Base-by-base conservation (phyloP, 1,284 basidiomycete genomes). In the Trametes pubescens region DNA sequence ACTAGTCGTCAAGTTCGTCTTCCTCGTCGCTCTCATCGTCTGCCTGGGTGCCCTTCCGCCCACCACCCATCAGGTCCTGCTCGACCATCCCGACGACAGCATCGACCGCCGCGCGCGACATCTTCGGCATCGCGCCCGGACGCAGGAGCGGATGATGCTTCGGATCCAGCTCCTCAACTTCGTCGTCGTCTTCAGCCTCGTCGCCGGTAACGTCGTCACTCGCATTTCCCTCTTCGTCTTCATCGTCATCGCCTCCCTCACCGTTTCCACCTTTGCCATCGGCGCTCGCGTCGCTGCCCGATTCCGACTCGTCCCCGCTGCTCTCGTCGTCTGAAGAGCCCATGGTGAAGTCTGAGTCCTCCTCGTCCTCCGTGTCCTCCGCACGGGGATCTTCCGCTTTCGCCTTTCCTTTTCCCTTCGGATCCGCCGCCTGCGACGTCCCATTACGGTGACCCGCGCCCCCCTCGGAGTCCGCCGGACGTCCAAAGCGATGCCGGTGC, bases 41-140 rank as follows among this genome's bases (percentile, higher is more conserved):
- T 65, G 64, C 52, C 21, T 53, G 48, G 13, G n/a, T 51, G 2
- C 37, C 51, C 47, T 48, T 48, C 14, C 55, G 61, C 21, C 49
- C 61, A 6, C 72, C 77, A 5, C 78, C 81, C 48, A 79, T 67
- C 61, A 89, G 67, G 61, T 87, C 87, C 1, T 78, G 79, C 65
- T 84, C 80, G 5, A 90, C 81, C 77, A 89, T 86, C 1, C 80
- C 83, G 22, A 87, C 84, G 4, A 84, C 87, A 79, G 86, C 84
- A 44, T 91, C 86, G 60, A 91, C 79, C 0, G 85, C 85, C 2
- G 87, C 86, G 57, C 82, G 83, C 38, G 86, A 88, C 84, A 92
- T 87, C 37, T 68, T 67, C 4, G 89, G 89, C 82, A 92, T 83
- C 9, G 88, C 87, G 22, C 89, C 90, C 0, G 86, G 84, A 14